Base-by-base conservation (phyloP, 768 basidiomycete genomes). In the Hygrophoropsis aurantiaca region DNA sequence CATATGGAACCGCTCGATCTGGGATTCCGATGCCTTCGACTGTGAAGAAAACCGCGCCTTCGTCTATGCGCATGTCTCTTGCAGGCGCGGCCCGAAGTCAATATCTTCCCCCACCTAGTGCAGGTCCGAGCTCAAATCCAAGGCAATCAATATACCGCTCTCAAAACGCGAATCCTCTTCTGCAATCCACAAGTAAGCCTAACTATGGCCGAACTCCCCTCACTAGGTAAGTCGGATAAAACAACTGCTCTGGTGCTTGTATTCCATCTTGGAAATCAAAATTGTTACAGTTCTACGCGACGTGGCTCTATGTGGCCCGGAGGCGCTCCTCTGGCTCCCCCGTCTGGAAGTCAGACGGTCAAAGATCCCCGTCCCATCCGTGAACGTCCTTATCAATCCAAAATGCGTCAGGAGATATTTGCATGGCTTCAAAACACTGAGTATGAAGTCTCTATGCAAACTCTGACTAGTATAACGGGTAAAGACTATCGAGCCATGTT, bases 401-500 rank as follows among this genome's bases (percentile, higher is more conserved):
- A 82, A 62, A 85, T 88, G 82, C 75, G 85, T 37, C 80, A 88
- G 60, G 83, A 90, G n/a, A 83, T 95, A 53, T 68, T 77, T 40
- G 72, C 70, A 21, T 95, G 84, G 71, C 74, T 95, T 16, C 78
- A 81, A 55, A 65, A 67, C 23, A 74, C 75, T n/a, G 81, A 80
- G 5, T 85, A 81, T 50, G 84, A 86, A 11, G 81, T 92, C 21
- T 73, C 79, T 3, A 77, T 82, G 62, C 77, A 83, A 46, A 82
- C 82, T 2, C 71, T 97, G 3, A 71, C 77, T 38, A 87, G 83
- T 39, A 91, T 94, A 38, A 89, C 90, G 3, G 84, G 82, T 15
- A 90, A 90, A 54, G 92, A 94, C 52, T 97, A 90, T 59, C 82
- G 90, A 23, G 71, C 78, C 1, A 87, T 97, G 34, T 93, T 97